A percentile compares a stretch with the other conserved stretches of the same genome.
These are phyloP conservation scores for Silene conica DNA, from an alignment of 148 eudicot species.

Conservation along the genomic window DNA sequence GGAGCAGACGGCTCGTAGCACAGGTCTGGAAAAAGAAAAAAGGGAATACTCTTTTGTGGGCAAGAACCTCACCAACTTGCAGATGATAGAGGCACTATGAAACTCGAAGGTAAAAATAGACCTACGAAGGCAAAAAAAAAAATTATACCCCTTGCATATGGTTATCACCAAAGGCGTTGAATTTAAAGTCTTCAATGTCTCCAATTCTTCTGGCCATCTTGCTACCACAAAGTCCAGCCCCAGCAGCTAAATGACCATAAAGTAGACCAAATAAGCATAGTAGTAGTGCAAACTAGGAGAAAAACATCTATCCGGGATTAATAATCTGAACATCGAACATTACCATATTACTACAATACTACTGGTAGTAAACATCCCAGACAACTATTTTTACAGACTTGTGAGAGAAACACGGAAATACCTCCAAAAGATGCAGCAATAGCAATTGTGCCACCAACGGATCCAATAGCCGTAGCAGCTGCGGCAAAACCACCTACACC, in stretches of 20 bases:
- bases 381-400: not conserved
- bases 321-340: not conserved
- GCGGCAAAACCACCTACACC: slow-evolving; percentile 84
- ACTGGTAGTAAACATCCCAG: not conserved
- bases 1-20: not conserved
- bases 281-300: not conserved
- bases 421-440: slow-evolving; percentile 96
- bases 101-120: not conserved
- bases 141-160: slow-evolving; percentile 79
- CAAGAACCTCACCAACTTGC: not conserved
- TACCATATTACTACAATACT: not conserved
- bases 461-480: slow-evolving; percentile 75
- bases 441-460: slow-evolving; percentile 78
- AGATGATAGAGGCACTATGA: not conserved
- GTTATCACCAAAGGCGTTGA: slow-evolving; percentile 67
- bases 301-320: not conserved
- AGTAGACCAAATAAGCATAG: not conserved
- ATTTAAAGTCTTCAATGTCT: slow-evolving; percentile 76
- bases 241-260: slow-evolving; percentile 52
- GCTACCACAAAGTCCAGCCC: slow-evolving; percentile 88
- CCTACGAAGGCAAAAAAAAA: slow-evolving; percentile 4
- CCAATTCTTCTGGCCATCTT: slow-evolving; percentile 86
- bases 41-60: not conserved
- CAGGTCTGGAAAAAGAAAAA: not conserved
- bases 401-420: slow-evolving; percentile 14